Percentiles rank a stretch among this genome's conserved stretches.
These are phyloP conservation scores for Fragilaria radians DNA, from an alignment of 108 stramenopile species.

Conservation along the genomic window DNA sequence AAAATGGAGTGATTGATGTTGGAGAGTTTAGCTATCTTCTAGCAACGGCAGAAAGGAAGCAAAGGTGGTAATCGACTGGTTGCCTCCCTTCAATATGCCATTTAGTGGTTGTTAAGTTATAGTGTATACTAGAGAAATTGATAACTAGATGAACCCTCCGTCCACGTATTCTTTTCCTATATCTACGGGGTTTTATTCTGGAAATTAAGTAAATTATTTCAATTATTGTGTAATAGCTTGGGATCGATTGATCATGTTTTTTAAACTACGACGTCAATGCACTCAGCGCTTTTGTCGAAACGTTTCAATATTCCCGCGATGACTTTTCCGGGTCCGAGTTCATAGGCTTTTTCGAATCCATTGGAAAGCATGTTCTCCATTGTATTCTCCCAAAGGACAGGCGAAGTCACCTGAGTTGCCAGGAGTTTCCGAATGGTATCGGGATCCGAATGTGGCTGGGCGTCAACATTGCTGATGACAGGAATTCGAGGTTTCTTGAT, in stretches of 20 bases:
- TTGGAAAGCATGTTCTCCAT: conserved; percentile 78
- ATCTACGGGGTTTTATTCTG: neutral
- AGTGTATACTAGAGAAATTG: too few species aligned
- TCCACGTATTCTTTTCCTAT: neutral
- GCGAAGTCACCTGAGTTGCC: conserved; percentile 94
- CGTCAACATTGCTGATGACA: conserved; percentile 97
- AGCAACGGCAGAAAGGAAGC: conserved; percentile 35
- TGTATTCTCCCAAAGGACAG: conserved; percentile 94
- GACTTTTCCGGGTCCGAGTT: conserved; percentile 92
- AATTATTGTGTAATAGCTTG: neutral
- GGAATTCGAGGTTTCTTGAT: conserved; percentile 93
- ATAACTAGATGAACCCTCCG: too few species aligned
- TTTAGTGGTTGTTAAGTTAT: too few species aligned
- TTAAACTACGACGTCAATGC: conserved; percentile 89
- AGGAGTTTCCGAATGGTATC: conserved; percentile 89
- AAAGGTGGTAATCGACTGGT: conserved; percentile 2
- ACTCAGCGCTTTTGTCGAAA: conserved; percentile 84
- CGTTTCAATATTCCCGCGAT: conserved; percentile 94
- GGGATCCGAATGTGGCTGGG: conserved; percentile 93
- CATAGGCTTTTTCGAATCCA: conserved; percentile 83
- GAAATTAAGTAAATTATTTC: too few species aligned
- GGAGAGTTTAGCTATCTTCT: conserved; percentile 54
- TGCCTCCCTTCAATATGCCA: too few species aligned
- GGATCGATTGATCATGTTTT: neutral
- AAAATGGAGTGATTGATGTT: conserved; percentile 59